Conservation (phyloP, 768 basidiomycete genomes). For the Favolaschia claudopus region DNA sequence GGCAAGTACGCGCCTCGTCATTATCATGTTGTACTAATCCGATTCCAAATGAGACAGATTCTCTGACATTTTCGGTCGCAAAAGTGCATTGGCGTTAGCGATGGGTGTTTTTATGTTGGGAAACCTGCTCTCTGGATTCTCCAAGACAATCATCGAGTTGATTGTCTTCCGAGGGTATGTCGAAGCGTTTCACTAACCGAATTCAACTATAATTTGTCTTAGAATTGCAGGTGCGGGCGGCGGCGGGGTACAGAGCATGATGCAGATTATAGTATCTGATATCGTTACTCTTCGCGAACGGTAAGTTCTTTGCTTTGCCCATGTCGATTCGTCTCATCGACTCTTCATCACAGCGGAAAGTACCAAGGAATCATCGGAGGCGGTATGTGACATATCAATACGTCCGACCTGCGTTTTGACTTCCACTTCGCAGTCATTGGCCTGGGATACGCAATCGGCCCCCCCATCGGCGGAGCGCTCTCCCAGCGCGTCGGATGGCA, state of each 20-base stretch:
- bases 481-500: constrained; percentile 70
- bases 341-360: constrained; percentile 69
- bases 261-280: constrained; percentile 77
- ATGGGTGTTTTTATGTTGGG: constrained; percentile 74
- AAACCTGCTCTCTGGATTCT: constrained; percentile 71
- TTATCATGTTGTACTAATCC: no score
- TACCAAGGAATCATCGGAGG: constrained; percentile 79
- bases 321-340: not conserved
- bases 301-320: constrained; percentile 35
- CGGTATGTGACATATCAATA: constrained; percentile 26
- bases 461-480: constrained; percentile 71
- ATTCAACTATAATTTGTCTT: not conserved
- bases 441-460: constrained; percentile 71
- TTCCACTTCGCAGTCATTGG: constrained; percentile 43
- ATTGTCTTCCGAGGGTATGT: constrained; percentile 67
- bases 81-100: constrained; percentile 61
- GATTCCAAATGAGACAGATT: constrained; percentile 42
- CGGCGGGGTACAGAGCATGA: constrained; percentile 73
- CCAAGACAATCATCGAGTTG: constrained; percentile 67
- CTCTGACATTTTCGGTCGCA: constrained; percentile 74
- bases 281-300: constrained; percentile 74
- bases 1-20: constrained; percentile 26
- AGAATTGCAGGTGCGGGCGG: constrained; percentile 71
- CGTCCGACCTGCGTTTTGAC: not conserved
- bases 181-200: not conserved